These are phyloP conservation scores for Aristolochia contorta DNA, from an alignment of 164 flowering plant genomes.

Conservation along the genomic window DNA sequence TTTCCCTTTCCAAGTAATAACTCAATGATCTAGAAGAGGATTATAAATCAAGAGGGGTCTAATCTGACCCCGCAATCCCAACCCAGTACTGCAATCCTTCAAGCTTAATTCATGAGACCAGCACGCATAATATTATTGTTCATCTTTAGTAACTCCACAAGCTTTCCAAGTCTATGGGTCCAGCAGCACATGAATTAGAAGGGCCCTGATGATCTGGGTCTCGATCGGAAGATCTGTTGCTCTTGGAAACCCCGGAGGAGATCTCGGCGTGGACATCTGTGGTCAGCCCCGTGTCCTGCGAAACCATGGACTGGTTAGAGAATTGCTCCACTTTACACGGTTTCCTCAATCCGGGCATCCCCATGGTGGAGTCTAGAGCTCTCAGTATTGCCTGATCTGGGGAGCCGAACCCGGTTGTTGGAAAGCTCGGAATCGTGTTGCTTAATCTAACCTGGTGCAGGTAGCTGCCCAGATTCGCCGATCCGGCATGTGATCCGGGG, in stretches of 20 bases:
- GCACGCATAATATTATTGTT: not conserved
- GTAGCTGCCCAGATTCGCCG: conserved; percentile 8
- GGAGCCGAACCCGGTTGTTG: conserved; percentile 5
- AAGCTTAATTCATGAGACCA: not conserved
- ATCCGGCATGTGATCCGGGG: conserved; percentile 12
- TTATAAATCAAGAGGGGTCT: no score
- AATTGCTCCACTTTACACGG: conserved; percentile 34
- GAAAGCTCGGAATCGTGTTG: conserved; percentile 13
- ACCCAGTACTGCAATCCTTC: no score
- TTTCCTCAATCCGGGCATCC: conserved; percentile 6
- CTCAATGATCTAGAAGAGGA: not conserved
- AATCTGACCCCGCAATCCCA: no score
- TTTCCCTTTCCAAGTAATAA: not conserved
- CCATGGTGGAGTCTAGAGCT: conserved; percentile 10
- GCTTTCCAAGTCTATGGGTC: conserved; percentile 25
- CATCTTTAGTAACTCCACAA: conserved; percentile 33
- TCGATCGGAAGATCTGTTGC: conserved; percentile 8
- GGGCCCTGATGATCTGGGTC: conserved; percentile 21
- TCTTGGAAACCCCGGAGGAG: conserved; percentile 33
- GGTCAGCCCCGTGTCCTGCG: conserved; percentile 45
- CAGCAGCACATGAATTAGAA: conserved; percentile 17
- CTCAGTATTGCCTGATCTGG: conserved; percentile 16
- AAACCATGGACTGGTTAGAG: conserved; percentile 35
- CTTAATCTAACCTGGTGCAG: conserved; percentile 12
- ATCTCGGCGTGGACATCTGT: conserved; percentile 38